A percentile compares a stretch with the other conserved stretches of the same genome.
These are phyloP conservation scores for Ceratopteris richardii DNA, from an alignment of 75 land plant species.

Conservation along the genomic window DNA sequence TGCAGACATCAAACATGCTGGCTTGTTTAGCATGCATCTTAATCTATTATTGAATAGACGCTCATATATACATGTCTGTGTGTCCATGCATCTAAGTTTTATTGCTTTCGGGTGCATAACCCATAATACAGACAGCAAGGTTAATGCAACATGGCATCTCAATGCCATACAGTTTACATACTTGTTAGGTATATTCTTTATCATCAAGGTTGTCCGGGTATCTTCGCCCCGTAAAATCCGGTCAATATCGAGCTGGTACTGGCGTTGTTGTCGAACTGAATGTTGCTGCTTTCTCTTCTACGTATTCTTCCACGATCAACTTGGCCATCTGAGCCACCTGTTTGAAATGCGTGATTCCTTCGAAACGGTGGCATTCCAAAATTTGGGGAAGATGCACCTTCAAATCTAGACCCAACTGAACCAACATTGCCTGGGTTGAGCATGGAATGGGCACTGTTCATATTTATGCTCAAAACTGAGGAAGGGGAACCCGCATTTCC, in stretches of 20 bases:
- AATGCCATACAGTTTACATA: slow-evolving; percentile 12
- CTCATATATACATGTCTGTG: too few relatives aligned
- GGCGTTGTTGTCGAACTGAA: slow-evolving; percentile 35
- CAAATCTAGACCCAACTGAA: slow-evolving; percentile 9
- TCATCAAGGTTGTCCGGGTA: slow-evolving; percentile 43
- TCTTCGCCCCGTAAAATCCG: slow-evolving; percentile 45
- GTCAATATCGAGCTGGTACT: slow-evolving; percentile 48
- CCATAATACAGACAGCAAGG: too few relatives aligned
- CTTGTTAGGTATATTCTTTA: slow-evolving; percentile 52
- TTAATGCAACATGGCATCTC: too few relatives aligned
- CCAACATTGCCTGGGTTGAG: too few relatives aligned
- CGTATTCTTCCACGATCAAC: slow-evolving; percentile 25
- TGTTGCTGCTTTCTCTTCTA: slow-evolving; percentile 22
- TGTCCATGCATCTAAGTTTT: too few relatives aligned
- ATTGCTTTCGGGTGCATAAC: too few relatives aligned
- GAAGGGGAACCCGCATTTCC: slow-evolving; percentile 29
- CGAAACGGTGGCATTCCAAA: slow-evolving; percentile 53
- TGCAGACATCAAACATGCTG: too few relatives aligned
- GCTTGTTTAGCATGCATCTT: too few relatives aligned
- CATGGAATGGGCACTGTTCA: slow-evolving; percentile 16
- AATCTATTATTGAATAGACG: too few relatives aligned
- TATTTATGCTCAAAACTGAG: slow-evolving; percentile 28
- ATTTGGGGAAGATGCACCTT: slow-evolving; percentile 46
- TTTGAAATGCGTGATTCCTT: slow-evolving; percentile 28
- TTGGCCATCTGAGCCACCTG: background rate